Base-by-base conservation (phyloP, 495 filamentous ascomycete species). In the Lophiostoma macrostomum region DNA sequence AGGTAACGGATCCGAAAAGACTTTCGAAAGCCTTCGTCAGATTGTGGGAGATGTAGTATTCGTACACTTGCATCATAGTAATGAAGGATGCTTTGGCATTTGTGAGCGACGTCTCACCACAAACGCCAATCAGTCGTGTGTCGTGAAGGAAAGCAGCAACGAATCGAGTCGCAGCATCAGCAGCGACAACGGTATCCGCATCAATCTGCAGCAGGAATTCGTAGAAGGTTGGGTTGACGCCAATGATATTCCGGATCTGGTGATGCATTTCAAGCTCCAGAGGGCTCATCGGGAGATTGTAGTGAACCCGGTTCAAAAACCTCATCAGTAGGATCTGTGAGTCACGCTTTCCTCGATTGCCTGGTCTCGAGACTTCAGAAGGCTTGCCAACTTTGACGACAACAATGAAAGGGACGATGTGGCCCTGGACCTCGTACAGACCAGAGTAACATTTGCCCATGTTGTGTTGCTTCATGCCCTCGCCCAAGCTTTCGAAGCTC, bases 11-110 rank as follows among this genome's bases (percentile, higher is more conserved):
- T 34, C 93, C 93, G 68, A 98, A 98, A 58, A 98, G 79, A 71
- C 85, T 91, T 69, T 98, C 93, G 67, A 98, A 98, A n/a, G 93
- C 94, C 72, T 98, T 98, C 64, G 87, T 84, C 61, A 98, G 76
- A 68, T 98, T 94, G 76, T 98, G 93, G 46, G 94, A 97, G 56
- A 98, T 98, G 73, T 91, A 98, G 77, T 98, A 95, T 72, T 98
- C 93, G 76, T 98, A 98, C 14, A 98, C 93, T 70, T 98, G 93
- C 56, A 99, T 97, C 91, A 97, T 97, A 27, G 93, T 99, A 53
- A 93, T 79, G 58, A 90, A 87, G 12, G 91, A 95, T 13, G 86
- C 78, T 69, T 96, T 95, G 42, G 90, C 87, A 64, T 99, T 99
- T 41, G 86, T 88, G 22, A 99, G 75, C 8, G 86, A 84, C 0